Conservation (phyloP, 805 yeast genomes). For the Starmerella riodocensis region DNA sequence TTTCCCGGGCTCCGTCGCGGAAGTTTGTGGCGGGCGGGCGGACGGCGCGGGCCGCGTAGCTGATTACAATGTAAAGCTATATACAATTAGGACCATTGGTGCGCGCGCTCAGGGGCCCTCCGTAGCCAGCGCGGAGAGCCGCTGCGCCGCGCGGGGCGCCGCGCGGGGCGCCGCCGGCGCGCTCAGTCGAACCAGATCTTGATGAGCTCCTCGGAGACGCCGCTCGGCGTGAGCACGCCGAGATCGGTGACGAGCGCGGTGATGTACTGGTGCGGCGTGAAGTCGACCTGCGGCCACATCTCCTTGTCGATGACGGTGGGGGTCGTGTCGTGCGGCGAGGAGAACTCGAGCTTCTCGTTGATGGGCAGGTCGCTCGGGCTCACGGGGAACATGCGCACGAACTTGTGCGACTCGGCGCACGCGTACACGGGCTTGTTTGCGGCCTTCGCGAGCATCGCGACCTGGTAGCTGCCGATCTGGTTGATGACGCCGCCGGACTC, state of each 20-base stretch:
- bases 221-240: slow-evolving; percentile 94
- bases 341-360: slow-evolving; percentile 34
- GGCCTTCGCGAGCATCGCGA: slow-evolving; percentile 80
- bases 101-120: no score
- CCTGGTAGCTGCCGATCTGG: slow-evolving; percentile 81
- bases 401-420: slow-evolving; percentile 88
- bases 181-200: slow-evolving; percentile 92
- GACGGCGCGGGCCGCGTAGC: no score
- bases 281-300: slow-evolving; percentile 58
- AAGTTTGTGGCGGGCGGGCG: no score
- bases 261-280: slow-evolving; percentile 88
- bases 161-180: no score
- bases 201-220: slow-evolving; percentile 95
- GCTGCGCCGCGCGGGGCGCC: no score
- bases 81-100: no score
- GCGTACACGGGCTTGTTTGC: slow-evolving; percentile 90
- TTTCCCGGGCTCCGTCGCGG: no score
- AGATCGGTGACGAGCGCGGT: slow-evolving; percentile 93
- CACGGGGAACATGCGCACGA: slow-evolving; percentile 89
- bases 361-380: slow-evolving; percentile 83
- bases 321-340: slow-evolving; percentile 24
- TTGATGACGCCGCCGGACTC: slow-evolving; percentile 97
- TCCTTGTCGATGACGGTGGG: slow-evolving; percentile 23
- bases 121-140: no score
- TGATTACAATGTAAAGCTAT: no score